A percentile compares a stretch with the other conserved stretches of the same genome.
Evolutionary conservation across 805 yeast species (phyloP).

Genomic region (Wickerhamiella australiensis): DNA sequence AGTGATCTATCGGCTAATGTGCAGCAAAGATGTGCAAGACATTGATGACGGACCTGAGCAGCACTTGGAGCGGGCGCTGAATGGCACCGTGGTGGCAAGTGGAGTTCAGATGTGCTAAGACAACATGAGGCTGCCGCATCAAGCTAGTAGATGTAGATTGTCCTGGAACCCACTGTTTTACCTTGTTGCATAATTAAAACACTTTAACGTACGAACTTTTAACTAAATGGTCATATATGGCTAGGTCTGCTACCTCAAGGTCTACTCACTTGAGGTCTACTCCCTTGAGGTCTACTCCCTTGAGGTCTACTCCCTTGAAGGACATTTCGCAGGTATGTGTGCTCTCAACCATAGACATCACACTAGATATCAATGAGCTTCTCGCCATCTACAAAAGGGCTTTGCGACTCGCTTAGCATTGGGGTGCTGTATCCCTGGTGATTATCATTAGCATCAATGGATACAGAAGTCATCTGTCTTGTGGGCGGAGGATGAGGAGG

Average conservation of each 20-base stretch:
- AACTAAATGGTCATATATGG: no score
- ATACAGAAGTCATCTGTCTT: background rate
- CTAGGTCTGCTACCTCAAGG: no score
- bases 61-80: conserved; percentile 19
- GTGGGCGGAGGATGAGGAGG: conserved; percentile 1
- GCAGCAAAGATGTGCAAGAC: conserved; percentile 42
- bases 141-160: no score
- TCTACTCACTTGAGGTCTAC: no score
- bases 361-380: conserved; percentile 4
- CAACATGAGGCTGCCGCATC: no score
- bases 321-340: no score
- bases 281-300: no score
- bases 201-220: no score
- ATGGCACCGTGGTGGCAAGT: conserved; percentile 15
- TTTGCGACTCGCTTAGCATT: background rate
- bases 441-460: background rate
- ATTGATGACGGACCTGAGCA: conserved; percentile 30
- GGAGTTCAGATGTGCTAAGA: background rate
- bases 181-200: no score
- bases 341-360: no score
- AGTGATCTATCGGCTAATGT: conserved; percentile 49
- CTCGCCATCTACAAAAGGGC: background rate
- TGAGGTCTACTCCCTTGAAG: background rate
- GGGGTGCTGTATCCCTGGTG: background rate
- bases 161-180: no score